Base-by-base conservation (phyloP, 805 yeast genomes). In the Metschnikowia gelsemii region DNA sequence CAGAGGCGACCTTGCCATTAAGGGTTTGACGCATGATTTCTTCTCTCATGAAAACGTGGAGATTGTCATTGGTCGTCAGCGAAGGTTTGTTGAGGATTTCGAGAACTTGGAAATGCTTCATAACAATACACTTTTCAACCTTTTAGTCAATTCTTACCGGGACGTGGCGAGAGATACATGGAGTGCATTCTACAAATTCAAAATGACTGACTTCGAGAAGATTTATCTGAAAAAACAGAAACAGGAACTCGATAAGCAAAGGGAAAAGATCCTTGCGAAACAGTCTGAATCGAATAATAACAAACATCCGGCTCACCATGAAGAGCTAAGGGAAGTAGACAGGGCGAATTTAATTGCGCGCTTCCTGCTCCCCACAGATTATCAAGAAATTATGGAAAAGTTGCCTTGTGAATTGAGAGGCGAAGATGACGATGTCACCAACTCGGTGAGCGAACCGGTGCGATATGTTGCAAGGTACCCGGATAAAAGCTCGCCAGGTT, bases 31-130 rank as follows among this genome's bases (percentile, higher is more conserved):
- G 8, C 67, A 64, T 42, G 72, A 67, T 7, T 53, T 49, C 35
- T 68, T 59, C 47, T 53, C 58, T 37, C 56, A 59, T 32, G 53
- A 57, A 5, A 58, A 61, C 37, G 63, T 66, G 17, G 66, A 66
- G 31, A 44, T 58, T 11, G 49, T 61, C 3, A 38, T 67, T 5
- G 53, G 54, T 8, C 45, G 54, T 8, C 71, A 68, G 48, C 50
- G 68, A 23, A 45, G 48, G 11, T 55, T 52, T 40, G 58, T 59
- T 5, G 70, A 65, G 46, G 75, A 70, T 47, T 62, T 53, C 42
- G 50, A 55, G 14, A 70, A 70, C 43, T 40, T 70, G 41, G 75
- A 70, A 51, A 66, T 70, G 69, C 50, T 70, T n/a, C 75, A 70
- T 45, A 69, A 66, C 44, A 65, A 62, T 38, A 56, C 63, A 27